Base-by-base conservation (phyloP, 371 early-diverging fungal genomes). In the Mucor velutinosus region DNA sequence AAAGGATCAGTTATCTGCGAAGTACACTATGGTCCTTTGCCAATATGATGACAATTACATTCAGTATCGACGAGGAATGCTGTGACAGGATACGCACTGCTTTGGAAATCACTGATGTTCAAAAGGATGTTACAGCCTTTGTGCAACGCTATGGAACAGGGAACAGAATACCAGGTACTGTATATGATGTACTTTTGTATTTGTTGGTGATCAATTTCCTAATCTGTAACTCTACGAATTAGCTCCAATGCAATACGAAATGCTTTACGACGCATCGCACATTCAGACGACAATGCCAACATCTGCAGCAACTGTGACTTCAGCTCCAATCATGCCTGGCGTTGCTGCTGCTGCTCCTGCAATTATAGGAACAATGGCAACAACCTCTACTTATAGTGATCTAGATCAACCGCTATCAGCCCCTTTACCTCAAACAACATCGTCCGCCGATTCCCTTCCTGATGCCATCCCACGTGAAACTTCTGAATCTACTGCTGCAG, bases 31-130 rank as follows among this genome's bases (percentile, higher is more conserved):
- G 81, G 72, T 66, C 81, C 75, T 83, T 77, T 71, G 69, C 83
- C 7, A 83, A 74, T 64, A 76, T 83, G 69, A 74, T 80, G 73
- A 80, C 83, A 7, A 80, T 72, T 58, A 78, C 76, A 29, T 80
- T 73, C 55, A 72, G 73, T 41, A 72, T 79, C 32, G 81, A 83
- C 71, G 83, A 83, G 43, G 77, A 79, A 71, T 73, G 78, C 56
- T 78, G 79, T 64, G 80, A 79, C 43, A 69, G 77, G 43, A 77
- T 83, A 35, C 79, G 78, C 7, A 73, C 76, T 8, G 73, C 80
- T 33, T 62, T 83, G 58, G 83, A 80, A 64, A 67, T 72, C 15
- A 77, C 78, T 0, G 74, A 79, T 56, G 74, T 77, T 8, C 68
- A 74, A 32, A 74, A 73, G 23, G 83, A 83, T 45, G 77, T 83